These are phyloP conservation scores for Epichloe amarillans DNA, from an alignment of 2,329 filamentous ascomycete species.

Conservation along the genomic window DNA sequence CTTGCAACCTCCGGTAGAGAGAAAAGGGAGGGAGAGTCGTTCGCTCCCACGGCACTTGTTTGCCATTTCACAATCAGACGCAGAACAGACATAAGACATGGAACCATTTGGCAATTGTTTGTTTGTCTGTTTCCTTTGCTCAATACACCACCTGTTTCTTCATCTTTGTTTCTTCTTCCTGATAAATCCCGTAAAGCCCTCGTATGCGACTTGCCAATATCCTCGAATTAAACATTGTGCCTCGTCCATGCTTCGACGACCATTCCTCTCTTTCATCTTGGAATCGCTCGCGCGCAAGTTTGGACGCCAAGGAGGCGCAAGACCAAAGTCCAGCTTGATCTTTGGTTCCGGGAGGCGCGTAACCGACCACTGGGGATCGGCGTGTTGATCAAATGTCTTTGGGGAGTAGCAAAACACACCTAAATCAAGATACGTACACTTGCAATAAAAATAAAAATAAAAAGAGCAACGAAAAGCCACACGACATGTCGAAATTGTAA, in stretches of 20 bases:
- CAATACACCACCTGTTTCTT: background rate
- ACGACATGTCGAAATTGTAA: background rate
- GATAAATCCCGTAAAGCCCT: background rate
- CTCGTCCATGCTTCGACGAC: conserved; percentile 5
- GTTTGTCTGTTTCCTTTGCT: background rate
- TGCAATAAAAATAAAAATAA: conserved; percentile 4
- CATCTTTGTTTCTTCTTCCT: background rate
- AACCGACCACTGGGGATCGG: background rate
- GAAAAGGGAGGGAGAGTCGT: no score
- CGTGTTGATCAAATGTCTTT: background rate
- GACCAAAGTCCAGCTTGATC: conserved; percentile 21
- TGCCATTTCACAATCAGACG: no score
- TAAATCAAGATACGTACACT: background rate
- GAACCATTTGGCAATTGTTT: background rate
- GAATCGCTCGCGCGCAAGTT: conserved; percentile 3
- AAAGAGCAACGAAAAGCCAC: conserved; percentile 7
- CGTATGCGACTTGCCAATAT: conserved; percentile 6
- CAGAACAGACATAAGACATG: background rate
- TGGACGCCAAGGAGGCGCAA: conserved; percentile 10
- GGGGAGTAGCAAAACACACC: conserved; percentile 1
- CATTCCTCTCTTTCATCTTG: background rate
- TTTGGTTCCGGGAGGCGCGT: background rate
- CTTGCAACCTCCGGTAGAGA: no score
- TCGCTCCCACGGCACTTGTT: no score
- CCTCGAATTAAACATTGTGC: conserved; percentile 5